phyloP scores from a whole-genome alignment of 139 green algal species.

The Tetradesmus obliquus region DNA sequence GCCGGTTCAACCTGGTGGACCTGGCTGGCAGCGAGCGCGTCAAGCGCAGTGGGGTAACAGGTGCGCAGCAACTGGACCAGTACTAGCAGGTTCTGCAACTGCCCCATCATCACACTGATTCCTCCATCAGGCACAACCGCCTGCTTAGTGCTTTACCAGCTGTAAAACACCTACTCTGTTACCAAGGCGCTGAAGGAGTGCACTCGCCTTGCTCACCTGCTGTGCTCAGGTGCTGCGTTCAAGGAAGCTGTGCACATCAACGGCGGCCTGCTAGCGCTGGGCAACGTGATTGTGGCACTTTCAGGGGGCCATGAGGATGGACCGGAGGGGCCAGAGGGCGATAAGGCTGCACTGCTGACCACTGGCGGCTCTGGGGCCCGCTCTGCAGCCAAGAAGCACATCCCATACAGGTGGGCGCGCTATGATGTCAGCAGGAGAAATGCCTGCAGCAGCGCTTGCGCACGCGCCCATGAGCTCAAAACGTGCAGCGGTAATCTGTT shows the following conservation, averaged over 20 bases:
- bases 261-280: constrained; percentile 74
- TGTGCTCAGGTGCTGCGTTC: constrained; percentile 48
- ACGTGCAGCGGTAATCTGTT: no score
- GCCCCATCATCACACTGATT: not conserved
- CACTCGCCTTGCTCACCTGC: not conserved
- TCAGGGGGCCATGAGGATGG: not conserved
- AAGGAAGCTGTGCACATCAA: constrained; percentile 84
- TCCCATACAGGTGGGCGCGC: constrained; percentile 43
- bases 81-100: constrained; percentile 42
- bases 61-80: constrained; percentile 46
- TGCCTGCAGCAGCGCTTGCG: not conserved
- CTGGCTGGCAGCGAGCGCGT: constrained; percentile 66
- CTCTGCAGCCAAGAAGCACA: constrained; percentile 35
- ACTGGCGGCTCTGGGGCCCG: not conserved
- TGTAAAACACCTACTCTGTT: constrained; percentile 49
- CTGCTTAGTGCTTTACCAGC: not conserved
- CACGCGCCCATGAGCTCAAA: not conserved
- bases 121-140: not conserved
- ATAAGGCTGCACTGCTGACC: not conserved
- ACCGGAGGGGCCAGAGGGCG: not conserved
- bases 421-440: not conserved
- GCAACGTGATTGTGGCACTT: constrained; percentile 74
- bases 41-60: constrained; percentile 67
- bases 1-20: constrained; percentile 78
- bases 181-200: not conserved